A percentile compares a stretch with the other conserved stretches of the same genome.
phyloP scores from a whole-genome alignment of 305 asterid genomes.

The Fraxinus albicans region DNA sequence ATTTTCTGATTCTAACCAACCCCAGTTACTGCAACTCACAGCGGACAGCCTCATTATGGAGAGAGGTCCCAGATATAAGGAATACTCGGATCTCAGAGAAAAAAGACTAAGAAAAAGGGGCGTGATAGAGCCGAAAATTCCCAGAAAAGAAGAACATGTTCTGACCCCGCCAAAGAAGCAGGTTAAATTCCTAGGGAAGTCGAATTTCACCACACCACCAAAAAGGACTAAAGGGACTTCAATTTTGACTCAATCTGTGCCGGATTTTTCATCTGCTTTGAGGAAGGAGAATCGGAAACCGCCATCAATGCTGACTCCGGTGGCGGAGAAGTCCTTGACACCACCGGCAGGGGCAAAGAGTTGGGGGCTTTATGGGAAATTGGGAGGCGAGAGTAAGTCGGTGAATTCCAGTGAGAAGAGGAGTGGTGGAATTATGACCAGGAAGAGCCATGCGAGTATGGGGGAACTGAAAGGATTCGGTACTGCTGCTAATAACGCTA shows the following conservation, averaged over 20 bases:
- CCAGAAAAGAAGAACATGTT: slow-evolving; percentile 7
- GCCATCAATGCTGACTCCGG: slow-evolving; percentile 36
- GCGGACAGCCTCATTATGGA: slow-evolving; percentile 25
- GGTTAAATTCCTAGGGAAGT: slow-evolving; percentile 55
- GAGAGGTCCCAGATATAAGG: slow-evolving; percentile 42
- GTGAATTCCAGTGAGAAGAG: slow-evolving; percentile 73
- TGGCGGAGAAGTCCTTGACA: slow-evolving; percentile 49
- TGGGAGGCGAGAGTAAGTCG: slow-evolving; percentile 69
- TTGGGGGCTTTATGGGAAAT: slow-evolving; percentile 45
- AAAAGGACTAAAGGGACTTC: slow-evolving; percentile 48
- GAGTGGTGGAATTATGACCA: slow-evolving; percentile 60
- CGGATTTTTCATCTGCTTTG: slow-evolving; percentile 71
- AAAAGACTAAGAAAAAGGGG: slow-evolving; percentile 32
- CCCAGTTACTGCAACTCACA: slow-evolving; percentile 47
- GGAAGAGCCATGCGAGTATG: slow-evolving; percentile 77
- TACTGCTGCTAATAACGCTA: slow-evolving; percentile 52
- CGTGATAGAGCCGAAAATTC: slow-evolving; percentile 16
- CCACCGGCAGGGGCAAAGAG: slow-evolving; percentile 56
- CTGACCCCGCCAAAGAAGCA: slow-evolving; percentile 57
- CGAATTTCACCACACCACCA: slow-evolving; percentile 52
- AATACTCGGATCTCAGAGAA: slow-evolving; percentile 44
- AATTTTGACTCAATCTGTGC: slow-evolving; percentile 74
- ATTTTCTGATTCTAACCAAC: slow-evolving; percentile 43
- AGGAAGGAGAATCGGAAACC: slow-evolving; percentile 93
- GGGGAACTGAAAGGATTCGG: slow-evolving; percentile 63